Conservation (phyloP, 139 green algal species). For the Closterium sp. region DNA sequence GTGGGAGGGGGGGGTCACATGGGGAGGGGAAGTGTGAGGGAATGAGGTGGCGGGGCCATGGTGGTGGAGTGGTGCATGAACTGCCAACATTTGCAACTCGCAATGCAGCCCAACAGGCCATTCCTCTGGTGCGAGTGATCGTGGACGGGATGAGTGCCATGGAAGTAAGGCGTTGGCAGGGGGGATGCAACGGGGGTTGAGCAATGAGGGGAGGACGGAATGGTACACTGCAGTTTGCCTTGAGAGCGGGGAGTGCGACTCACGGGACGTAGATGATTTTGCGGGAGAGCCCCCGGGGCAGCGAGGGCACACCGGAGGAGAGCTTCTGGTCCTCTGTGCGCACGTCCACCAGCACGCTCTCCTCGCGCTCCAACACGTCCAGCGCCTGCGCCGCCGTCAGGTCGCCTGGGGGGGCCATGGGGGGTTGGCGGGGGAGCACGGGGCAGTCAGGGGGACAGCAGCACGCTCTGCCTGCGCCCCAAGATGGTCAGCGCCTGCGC, state of each 20-base stretch:
- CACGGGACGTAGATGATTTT: slow-evolving; percentile 13
- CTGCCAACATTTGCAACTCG: too few species aligned
- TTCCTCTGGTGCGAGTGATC: too few species aligned
- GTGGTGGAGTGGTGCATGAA: too few species aligned
- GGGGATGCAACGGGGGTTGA: too few species aligned
- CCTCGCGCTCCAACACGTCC: not conserved
- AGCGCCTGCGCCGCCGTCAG: slow-evolving; percentile 17
- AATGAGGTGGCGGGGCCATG: too few species aligned
- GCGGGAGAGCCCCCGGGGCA: not conserved
- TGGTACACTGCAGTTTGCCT: not conserved
- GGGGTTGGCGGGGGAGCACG: too few species aligned
- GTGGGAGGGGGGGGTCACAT: too few species aligned
- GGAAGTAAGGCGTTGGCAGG: too few species aligned
- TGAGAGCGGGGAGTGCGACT: not conserved
- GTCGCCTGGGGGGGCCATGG: too few species aligned
- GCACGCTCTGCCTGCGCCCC: not conserved
- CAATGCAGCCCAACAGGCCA: too few species aligned
- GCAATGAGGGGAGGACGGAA: too few species aligned
- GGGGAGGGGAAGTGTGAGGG: not conserved
- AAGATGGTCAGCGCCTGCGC: slow-evolving; percentile 14
- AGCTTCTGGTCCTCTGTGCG: slow-evolving; percentile 28
- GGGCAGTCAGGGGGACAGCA: too few species aligned
- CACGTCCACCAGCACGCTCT: slow-evolving; percentile 25
- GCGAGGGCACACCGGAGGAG: not conserved
- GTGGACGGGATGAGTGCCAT: not conserved